Percentiles rank a stretch among this genome's conserved stretches.
These are phyloP conservation scores for Moricandia moricandioides DNA, from an alignment of 345 rosid genomes.

Conservation along the genomic window DNA sequence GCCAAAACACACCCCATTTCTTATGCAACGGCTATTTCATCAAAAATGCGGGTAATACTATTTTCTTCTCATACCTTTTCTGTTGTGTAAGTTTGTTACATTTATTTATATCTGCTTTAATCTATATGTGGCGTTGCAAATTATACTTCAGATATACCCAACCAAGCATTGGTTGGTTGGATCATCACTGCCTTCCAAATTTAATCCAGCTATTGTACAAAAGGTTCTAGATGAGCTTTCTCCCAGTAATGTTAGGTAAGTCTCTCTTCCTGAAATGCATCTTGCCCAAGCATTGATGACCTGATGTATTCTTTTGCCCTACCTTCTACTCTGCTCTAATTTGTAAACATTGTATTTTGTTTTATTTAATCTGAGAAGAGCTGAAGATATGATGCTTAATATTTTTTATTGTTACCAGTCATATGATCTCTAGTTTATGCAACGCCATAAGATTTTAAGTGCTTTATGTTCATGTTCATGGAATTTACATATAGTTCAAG, in stretches of 20 bases:
- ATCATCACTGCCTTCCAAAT: conserved; percentile 69
- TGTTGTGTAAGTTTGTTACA: neutral
- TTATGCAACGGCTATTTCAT: conserved; percentile 49
- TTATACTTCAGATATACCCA: conserved; percentile 56
- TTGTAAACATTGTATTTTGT: neutral
- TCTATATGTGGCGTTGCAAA: neutral
- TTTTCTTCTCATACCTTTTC: neutral
- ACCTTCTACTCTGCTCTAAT: neutral
- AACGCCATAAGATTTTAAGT: neutral
- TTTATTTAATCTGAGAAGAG: neutral
- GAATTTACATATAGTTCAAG: neutral
- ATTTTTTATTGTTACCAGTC: neutral
- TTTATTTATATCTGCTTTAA: neutral
- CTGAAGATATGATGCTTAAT: neutral
- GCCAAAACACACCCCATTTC: conserved; percentile 63
- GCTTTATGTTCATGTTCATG: neutral
- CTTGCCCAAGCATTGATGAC: neutral
- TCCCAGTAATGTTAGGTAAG: conserved; percentile 59
- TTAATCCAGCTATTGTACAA: conserved; percentile 52
- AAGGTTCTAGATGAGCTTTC: conserved; percentile 62
- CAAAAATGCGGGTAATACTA: conserved; percentile 58
- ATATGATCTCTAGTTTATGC: neutral
- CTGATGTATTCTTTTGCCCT: neutral
- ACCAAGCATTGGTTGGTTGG: conserved; percentile 84
- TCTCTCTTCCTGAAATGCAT: conserved; percentile 5